phyloP scores from a whole-genome alignment of 371 early-diverging fungal genomes.

The Blakeslea trispora region DNA sequence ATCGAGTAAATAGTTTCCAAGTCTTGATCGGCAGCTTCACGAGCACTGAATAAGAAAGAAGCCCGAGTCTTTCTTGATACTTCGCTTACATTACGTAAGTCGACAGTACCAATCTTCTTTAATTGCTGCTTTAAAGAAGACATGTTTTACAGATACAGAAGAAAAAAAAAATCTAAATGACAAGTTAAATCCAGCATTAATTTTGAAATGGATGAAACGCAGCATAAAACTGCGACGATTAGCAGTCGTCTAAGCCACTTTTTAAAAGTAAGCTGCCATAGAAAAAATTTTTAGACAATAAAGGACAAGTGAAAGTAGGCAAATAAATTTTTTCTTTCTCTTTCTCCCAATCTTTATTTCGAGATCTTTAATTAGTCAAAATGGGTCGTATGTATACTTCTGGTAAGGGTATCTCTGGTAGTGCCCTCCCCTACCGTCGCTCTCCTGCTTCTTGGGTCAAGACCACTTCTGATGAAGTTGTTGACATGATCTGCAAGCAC shows the following conservation, averaged over 20 bases:
- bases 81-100: constrained; percentile 51
- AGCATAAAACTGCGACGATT: neutral
- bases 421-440: constrained; percentile 99
- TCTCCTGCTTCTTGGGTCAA: constrained; percentile 98
- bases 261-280: neutral
- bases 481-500: constrained; percentile 97
- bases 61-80: constrained; percentile 60
- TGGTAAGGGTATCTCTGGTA: constrained; percentile 98
- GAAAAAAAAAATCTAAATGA: constrained; percentile 1
- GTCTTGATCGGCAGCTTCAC: constrained; percentile 89
- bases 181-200: neutral
- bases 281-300: constrained; percentile 5
- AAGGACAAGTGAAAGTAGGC: neutral
- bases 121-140: constrained; percentile 71
- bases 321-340: constrained; percentile 17
- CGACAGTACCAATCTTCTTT: constrained; percentile 66
- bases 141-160: constrained; percentile 8
- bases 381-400: constrained; percentile 80
- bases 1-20: constrained; percentile 84
- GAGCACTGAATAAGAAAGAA: constrained; percentile 81
- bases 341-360: constrained; percentile 22
- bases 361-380: constrained; percentile 23
- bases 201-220: neutral
- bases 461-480: constrained; percentile 94
- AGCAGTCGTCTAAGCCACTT: neutral